Evolutionary conservation across 495 filamentous ascomycete species (phyloP).

Genomic region (Hypoxylon trugodes): DNA sequence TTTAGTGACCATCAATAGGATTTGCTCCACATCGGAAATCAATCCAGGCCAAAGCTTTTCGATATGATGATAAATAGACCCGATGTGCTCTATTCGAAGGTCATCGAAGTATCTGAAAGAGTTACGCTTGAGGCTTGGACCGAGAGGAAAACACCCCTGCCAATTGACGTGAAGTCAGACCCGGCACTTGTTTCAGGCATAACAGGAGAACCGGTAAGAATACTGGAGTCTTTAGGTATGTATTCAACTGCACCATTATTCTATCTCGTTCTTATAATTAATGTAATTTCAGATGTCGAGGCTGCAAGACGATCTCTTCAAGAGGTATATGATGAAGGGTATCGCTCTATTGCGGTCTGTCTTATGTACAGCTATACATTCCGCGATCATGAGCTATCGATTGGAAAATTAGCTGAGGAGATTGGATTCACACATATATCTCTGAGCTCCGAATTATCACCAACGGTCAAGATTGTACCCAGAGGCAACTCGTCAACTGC

Average conservation of each 20-base stretch:
- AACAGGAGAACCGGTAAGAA: conserved; percentile 50
- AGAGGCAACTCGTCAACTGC: conserved; percentile 82
- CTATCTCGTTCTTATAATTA: conserved; percentile 54
- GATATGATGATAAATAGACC: conserved; percentile 79
- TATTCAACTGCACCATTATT: not conserved
- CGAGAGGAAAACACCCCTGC: not conserved
- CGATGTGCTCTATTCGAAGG: conserved; percentile 75
- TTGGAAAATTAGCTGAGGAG: not conserved
- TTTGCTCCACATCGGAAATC: no score
- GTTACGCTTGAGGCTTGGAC: conserved; percentile 86
- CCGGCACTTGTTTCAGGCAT: not conserved
- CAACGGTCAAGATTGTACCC: conserved; percentile 78
- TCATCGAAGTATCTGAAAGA: conserved; percentile 80
- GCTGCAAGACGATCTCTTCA: conserved; percentile 56
- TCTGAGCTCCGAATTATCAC: not conserved
- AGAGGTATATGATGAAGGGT: not conserved
- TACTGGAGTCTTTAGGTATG: conserved; percentile 3
- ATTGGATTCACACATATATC: not conserved
- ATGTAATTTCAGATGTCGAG: conserved; percentile 64
- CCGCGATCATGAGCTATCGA: not conserved
- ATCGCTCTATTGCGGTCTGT: not conserved
- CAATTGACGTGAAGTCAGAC: conserved; percentile 51
- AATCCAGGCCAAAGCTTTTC: conserved; percentile 82
- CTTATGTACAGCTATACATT: not conserved
- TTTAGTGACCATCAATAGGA: no score